Evolutionary conservation across 257 asterid genomes (phyloP), one percentile per base, ranked within the genome.

Genomic region (Rauvolfia tetraphylla): DNA sequence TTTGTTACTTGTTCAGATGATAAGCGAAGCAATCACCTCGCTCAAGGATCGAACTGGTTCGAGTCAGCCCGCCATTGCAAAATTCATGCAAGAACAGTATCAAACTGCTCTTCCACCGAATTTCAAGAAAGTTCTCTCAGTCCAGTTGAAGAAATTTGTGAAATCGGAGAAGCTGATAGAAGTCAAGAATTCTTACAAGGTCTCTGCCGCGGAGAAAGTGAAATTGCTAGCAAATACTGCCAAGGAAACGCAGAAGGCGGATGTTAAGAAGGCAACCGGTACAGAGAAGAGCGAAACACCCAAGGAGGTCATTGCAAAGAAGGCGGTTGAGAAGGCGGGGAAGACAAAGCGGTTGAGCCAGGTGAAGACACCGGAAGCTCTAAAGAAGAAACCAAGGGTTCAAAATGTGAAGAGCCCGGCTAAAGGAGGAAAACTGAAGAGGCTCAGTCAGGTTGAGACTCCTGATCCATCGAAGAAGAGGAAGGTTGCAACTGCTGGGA

Each of bases 11-110:
- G 22, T 15, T 51, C 57, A 87, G 93, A 89, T 89, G 90, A 85
- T 87, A 63, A 76, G 74, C 20, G 92, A 90, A 78, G 93, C 96
- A 18, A 84, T 90, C 59, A 86, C 85, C 5, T 39, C 89, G 1
- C 79, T 87, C 81, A 90, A 90, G 82, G 91, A 90, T 75, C 87
- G 87, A 15, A 81, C 80, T 0, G 92, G 93, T 0, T 85, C 92
- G 0, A 90, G 92, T 86, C 93, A 90, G 18, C 89, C 92, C 0
- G 85, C 92, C 9, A 87, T 89, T n/a, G 88, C 92, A 6, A 86
- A 85, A 75, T 90, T 76, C 82, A 78, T 89, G 0, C 85, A 86
- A 67, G 87, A 78, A 1, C 83, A 90, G 72, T 87, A 86, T 84
- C 7, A 73, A 2, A 54, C 81, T 18, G 58, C 27, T 27, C 90